Percentiles rank a stretch among this genome's conserved stretches.
Conservation (phyloP, 1,284 basidiomycete species). For the Kwoniella shivajii region DNA sequence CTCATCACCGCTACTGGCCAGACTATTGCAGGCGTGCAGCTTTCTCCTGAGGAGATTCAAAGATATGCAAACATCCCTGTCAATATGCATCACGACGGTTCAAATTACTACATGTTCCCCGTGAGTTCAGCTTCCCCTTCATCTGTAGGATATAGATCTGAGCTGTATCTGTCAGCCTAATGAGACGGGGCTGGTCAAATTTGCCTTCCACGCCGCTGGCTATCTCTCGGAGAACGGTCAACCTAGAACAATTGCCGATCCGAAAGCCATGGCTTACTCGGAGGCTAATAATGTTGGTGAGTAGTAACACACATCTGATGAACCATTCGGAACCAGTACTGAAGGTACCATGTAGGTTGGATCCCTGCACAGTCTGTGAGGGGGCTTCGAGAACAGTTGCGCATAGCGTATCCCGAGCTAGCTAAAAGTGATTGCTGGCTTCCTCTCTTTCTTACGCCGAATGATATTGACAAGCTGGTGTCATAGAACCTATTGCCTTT, state of each 20-base stretch:
- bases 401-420: slow-evolving; percentile 70
- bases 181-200: slow-evolving; percentile 67
- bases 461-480: background rate
- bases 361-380: slow-evolving; percentile 64
- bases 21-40: slow-evolving; percentile 68
- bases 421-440: slow-evolving; percentile 56
- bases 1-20: slow-evolving; percentile 58
- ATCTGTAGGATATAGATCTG: background rate
- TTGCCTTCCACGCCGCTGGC: slow-evolving; percentile 70
- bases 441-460: background rate
- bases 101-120: slow-evolving; percentile 74
- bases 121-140: slow-evolving; percentile 56
- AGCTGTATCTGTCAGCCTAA: slow-evolving; percentile 63
- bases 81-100: slow-evolving; percentile 65
- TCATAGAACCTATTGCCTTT: slow-evolving; percentile 61
- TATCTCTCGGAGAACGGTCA: slow-evolving; percentile 57
- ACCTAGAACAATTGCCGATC: slow-evolving; percentile 41
- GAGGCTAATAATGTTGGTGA: slow-evolving; percentile 21
- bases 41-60: slow-evolving; percentile 66
- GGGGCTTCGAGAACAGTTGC: slow-evolving; percentile 61
- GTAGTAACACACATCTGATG: background rate
- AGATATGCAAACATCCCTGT: slow-evolving; percentile 66
- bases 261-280: slow-evolving; percentile 24
- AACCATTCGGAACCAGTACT: background rate
- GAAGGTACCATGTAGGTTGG: slow-evolving; percentile 19